Evolutionary conservation across 2,329 filamentous ascomycete species (phyloP), one percentile per base, ranked within the genome.

Genomic region (Penicillium sp.): DNA sequence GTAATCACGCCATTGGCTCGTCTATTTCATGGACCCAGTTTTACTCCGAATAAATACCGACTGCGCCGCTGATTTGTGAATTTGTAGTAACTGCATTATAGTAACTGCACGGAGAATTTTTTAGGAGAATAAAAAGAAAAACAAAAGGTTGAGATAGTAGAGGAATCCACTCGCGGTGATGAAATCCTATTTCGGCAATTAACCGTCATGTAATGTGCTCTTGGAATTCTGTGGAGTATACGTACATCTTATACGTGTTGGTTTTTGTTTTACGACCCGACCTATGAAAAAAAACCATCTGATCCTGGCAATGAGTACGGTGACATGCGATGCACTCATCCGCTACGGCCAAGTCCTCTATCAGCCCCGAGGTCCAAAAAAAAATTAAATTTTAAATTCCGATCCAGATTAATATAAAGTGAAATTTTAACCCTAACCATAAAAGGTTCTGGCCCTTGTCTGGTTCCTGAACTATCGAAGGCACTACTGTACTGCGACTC

Each of bases 1-100:
- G 18, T 18, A n/a, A 54, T 53, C 55, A 58, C 57, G 46, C 48
- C 53, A 58, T 60, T 60, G 59, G 57, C 29, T 49, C n/a, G 41
- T 45, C 37, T 45, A 23, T 27, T 47, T n/a, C 29, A 52, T 54
- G 51, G 56, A 41, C 58, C 51, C 51, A 55, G 35, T 51, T 58
- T 63, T 58, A 35, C 43, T 57, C 63, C 62, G 61, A 65, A 53
- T 33, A 58, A 63, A 55, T 61, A 54, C 64, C 61, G 59, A 58
- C 22, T 25, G 23, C 47, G 42, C 54, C 55, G 42, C 33, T 52
- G 47, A 48, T 22, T 35, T n/a, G 25, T 27, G 51, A 26, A 37
- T n/a, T 18, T 18, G 29, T 37, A n/a, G 8, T 12, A 9, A n/a
- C n/a, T n/a, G n/a, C n/a, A n/a, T n/a, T n/a, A n/a, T n/a, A n/a